Base-by-base conservation (phyloP, 805 yeast species). In the Yarrowia deformans region DNA sequence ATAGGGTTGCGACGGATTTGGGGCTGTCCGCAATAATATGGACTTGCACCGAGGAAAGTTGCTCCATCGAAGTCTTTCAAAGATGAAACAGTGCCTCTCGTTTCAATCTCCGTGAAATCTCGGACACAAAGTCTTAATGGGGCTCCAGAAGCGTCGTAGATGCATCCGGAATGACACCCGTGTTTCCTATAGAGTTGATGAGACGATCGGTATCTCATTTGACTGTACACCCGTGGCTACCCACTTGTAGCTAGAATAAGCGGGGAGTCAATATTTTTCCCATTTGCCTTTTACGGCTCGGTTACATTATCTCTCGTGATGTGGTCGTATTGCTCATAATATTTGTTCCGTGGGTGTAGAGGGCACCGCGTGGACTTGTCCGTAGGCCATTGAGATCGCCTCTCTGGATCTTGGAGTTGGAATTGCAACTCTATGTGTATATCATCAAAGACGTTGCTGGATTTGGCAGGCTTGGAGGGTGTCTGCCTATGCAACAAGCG, bases 81-180 rank as follows among this genome's bases (percentile, higher is more conserved):
- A 18, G 5, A 14, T 54, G 58, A 54, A 54, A 54, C 60, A 54
- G 14, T 23, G 35, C 45, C 32, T 39, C 13, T 16, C 14, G 58
- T 54, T 54, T 54, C 58, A 54, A 54, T 35, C 58, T 35, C 16
- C 32, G 7, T 37, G 12, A 23, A 32, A 32, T 39, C 35, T 12
- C n/a, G 45, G 60, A 35, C 10, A 3, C 34, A 54, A 54, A 54
- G 60, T 39, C 45, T 54, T 45, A 54, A 54, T 37, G 60, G 37
- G 45, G 45, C 60, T 54, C 45, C 60, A 39, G 60, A 54, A 54
- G 60, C 60, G 43, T 54, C 60, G 8, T 23, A 9, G 45, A 54
- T 37, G 60, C 60, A 54, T 54, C 45, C 60, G 60, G 60, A 54
- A 54, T 23, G 35, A 39, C 18, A 54, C 60, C 43, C 58, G 43